A percentile compares a stretch with the other conserved stretches of the same genome.
phyloP scores from a whole-genome alignment of 192 early-diverging fungal genomes.

The Pilaira anomala region DNA sequence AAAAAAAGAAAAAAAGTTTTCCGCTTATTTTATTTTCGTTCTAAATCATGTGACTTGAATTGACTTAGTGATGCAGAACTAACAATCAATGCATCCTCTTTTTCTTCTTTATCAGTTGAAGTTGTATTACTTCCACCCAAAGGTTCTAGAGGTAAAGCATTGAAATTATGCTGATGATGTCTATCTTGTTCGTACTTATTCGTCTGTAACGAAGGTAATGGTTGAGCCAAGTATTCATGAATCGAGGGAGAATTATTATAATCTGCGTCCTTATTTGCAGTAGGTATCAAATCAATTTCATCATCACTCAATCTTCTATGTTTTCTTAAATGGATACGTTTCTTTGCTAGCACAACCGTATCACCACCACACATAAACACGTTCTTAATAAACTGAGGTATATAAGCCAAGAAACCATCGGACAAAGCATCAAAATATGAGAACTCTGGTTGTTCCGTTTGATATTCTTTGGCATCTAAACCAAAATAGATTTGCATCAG shows the following conservation, averaged over 20 bases:
- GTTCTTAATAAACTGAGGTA: constrained; percentile 29
- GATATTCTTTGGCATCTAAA: constrained; percentile 20
- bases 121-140: not conserved
- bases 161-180: not conserved
- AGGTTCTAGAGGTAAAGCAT: constrained; percentile 17
- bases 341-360: constrained; percentile 28
- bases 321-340: constrained; percentile 22
- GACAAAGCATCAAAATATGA: constrained; percentile 14
- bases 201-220: not conserved
- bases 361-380: constrained; percentile 25
- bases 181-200: constrained; percentile 3
- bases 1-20: no score
- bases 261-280: not conserved
- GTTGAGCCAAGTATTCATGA: not conserved
- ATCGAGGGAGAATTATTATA: not conserved
- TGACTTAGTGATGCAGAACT: not conserved
- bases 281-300: constrained; percentile 4
- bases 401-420: constrained; percentile 27
- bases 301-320: constrained; percentile 19
- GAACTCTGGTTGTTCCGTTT: constrained; percentile 14
- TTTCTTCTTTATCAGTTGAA: not conserved
- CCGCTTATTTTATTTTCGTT: no score
- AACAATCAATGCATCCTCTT: not conserved
- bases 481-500: constrained; percentile 33
- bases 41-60: not conserved